Base-by-base conservation (phyloP, 257 asterid species). In the Plantago elongata region DNA sequence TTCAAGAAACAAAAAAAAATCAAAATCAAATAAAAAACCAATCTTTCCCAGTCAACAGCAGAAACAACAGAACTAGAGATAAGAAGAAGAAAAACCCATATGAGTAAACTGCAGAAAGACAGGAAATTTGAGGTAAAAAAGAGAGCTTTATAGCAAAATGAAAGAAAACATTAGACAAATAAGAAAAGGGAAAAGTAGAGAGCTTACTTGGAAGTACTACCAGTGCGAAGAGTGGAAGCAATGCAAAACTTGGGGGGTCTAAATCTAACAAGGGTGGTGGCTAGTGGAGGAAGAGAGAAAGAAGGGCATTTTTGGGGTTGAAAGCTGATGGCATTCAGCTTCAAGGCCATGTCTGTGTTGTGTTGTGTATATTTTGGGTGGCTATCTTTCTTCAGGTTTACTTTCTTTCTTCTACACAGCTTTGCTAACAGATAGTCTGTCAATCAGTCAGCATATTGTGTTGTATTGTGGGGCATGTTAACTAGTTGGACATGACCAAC, bases 231-330 rank as follows among this genome's bases (percentile, higher is more conserved):
- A 5, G 54, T n/a, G 54, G 54, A 49, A 14, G 27, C 15, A 4
- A 49, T 18, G 9, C 1, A n/a, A 49, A 49, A 49, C 27, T 49
- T 49, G 27, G 54, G 54, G 17, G 54, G 14, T 49, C 54, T 14
- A 5, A 49, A 8, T n/a, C n/a, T n/a, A n/a, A n/a, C n/a, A n/a
- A n/a, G n/a, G n/a, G n/a, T n/a, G 17, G 7, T 9, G 54, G 22
- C 17, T 18, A 49, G 3, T 49, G 54, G 54, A 49, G 54, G 54
- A 14, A 49, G 54, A 49, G 54, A 13, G 18, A 48, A 48, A 48
- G 11, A 48, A 48, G 18, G 54, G 18, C 15, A 49, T 49, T 49
- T 49, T 49, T 49, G 54, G 18, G 54, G 17, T 49, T 49, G 54
- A 13, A 49, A 49, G 54, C 9, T n/a, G 15, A 46, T 46, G 3